These are phyloP conservation scores for Oryza brachyantha DNA, from an alignment of 176 grass and related monocot species.

Conservation along the genomic window DNA sequence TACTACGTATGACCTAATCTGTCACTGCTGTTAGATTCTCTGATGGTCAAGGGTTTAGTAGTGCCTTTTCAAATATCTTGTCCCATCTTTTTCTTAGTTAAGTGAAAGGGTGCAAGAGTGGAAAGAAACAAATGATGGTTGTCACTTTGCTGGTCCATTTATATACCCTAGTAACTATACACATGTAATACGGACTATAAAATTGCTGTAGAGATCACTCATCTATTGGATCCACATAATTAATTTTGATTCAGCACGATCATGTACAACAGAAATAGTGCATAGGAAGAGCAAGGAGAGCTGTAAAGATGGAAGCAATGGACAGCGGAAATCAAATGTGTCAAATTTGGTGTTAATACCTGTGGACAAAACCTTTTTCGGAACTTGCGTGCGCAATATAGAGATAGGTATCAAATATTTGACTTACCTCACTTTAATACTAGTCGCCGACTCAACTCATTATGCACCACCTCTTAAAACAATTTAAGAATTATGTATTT, in stretches of 20 bases:
- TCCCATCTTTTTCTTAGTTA: slow-evolving; percentile 21
- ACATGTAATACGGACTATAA: neutral
- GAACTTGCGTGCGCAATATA: neutral
- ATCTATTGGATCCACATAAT: neutral
- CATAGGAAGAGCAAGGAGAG: neutral
- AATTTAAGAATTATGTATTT: slow-evolving; percentile 19
- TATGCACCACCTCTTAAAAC: neutral
- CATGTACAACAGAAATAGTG: neutral
- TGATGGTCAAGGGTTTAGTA: neutral
- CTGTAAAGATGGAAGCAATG: neutral
- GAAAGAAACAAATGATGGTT: neutral
- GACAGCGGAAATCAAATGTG: neutral
- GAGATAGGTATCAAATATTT: slow-evolving; percentile 2
- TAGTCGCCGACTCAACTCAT: slow-evolving; percentile 2
- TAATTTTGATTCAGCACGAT: neutral
- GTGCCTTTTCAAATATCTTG: slow-evolving; percentile 26
- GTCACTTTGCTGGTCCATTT: neutral
- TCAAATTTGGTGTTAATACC: neutral
- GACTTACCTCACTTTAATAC: neutral
- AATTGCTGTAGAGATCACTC: neutral
- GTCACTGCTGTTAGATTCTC: slow-evolving; percentile 26
- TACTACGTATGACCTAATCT: slow-evolving; percentile 15
- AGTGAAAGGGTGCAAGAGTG: neutral
- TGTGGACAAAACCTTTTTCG: neutral
- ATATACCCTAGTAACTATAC: neutral